Evolutionary conservation across 2,329 filamentous ascomycete species (phyloP), one percentile per base, ranked within the genome.

Genomic region (Fusarium miscanthi): DNA sequence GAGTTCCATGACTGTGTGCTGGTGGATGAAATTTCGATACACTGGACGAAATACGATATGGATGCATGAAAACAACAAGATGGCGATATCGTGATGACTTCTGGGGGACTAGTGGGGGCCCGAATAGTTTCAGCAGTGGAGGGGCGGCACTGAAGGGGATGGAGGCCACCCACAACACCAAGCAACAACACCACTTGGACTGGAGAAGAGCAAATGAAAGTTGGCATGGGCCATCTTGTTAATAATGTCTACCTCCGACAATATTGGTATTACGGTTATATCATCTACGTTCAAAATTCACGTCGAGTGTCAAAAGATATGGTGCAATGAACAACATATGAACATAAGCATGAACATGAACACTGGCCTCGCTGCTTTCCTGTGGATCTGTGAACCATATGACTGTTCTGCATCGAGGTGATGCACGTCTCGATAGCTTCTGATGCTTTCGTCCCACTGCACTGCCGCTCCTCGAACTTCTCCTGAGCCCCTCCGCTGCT

Each of bases 111-210:
- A 30, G 51, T 53, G 46, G 65, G 60, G 69, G 27, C 58, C 51
- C 10, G 9, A 43, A 35, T 33, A 56, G 31, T 53, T 49, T 23
- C 30, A 12, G 14, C 43, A 41, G 48, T 37, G 30, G 31, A 45
- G 54, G 30, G 53, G 60, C n/a, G 54, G 42, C 35, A 59, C n/a
- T 25, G 14, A 46, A 25, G 23, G 16, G 43, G 45, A 60, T 41
- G 37, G 16, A 59, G 23, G 57, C n/a, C 19, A 17, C 54, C 41
- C 8, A 30, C 54, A 52, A 57, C 56, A 72, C 57, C 46, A 31
- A 33, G 57, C 21, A 25, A 11, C 23, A 27, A 58, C 51, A 21
- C 11, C 41, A 49, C 35, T 21, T 27, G 14, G 45, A 27, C 23
- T 23, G 30, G 25, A 54, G 43, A 41, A 6, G 16, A 35, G 52